phyloP scores from a whole-genome alignment of 164 flowering plant species.

The Magnolia changhungtana region DNA sequence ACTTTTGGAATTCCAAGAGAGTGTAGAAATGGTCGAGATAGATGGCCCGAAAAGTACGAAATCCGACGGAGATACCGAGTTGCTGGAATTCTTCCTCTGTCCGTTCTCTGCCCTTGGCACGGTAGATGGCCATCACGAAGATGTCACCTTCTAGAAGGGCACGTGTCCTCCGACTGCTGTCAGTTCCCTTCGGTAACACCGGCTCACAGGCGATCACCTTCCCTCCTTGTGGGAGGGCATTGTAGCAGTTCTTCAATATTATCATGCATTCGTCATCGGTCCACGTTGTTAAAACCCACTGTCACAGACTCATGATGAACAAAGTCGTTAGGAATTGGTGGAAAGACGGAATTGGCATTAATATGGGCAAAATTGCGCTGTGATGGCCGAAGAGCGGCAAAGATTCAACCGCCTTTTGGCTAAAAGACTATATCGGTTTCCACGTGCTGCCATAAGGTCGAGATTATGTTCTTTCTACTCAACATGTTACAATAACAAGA shows the following conservation, averaged over 20 bases:
- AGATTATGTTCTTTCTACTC: no score
- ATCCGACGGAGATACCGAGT: slow-evolving; percentile 54
- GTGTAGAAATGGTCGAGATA: slow-evolving; percentile 57
- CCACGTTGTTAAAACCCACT: slow-evolving; percentile 80
- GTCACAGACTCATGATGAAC: slow-evolving; percentile 3
- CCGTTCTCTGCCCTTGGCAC: slow-evolving; percentile 61
- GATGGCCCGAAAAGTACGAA: slow-evolving; percentile 43
- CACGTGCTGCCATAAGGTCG: no score
- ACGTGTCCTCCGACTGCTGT: slow-evolving; percentile 59
- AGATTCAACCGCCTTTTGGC: no score
- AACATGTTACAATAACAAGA: no score
- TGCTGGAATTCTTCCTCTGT: slow-evolving; percentile 57
- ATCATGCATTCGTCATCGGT: slow-evolving; percentile 63
- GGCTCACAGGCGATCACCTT: slow-evolving; percentile 80
- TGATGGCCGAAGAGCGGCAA: no score
- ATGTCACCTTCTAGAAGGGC: slow-evolving; percentile 67
- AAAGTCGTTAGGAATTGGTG: no score
- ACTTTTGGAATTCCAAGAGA: slow-evolving; percentile 58
- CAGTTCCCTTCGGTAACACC: slow-evolving; percentile 49
- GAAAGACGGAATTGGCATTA: no score
- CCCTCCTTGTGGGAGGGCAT: slow-evolving; percentile 62
- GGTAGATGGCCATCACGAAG: slow-evolving; percentile 69
- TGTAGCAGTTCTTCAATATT: slow-evolving; percentile 62
- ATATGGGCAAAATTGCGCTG: no score
- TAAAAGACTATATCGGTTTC: no score